phyloP scores from a whole-genome alignment of 441 rosid genomes.

The Gossypium schwendimanii region DNA sequence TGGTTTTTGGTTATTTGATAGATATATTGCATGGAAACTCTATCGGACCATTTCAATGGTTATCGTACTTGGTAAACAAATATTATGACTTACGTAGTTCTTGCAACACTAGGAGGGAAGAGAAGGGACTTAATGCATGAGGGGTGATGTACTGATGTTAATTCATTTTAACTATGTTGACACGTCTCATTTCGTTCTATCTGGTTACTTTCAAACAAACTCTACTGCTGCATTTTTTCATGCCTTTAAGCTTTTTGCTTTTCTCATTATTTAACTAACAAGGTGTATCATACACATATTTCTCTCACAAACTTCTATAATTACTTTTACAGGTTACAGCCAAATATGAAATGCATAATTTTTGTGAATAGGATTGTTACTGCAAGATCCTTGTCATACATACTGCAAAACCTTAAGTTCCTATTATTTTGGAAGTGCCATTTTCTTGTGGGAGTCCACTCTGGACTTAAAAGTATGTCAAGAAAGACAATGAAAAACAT shows the following conservation, averaged over 20 bases:
- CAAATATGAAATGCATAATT: conserved; percentile 78
- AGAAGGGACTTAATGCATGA: conserved; percentile 1
- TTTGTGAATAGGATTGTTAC: conserved; percentile 89
- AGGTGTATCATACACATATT: background rate
- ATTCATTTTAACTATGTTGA: background rate
- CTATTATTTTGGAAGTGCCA: conserved; percentile 80
- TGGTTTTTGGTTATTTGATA: conserved; percentile 6
- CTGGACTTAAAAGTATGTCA: conserved; percentile 77
- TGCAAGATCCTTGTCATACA: conserved; percentile 69
- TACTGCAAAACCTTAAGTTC: conserved; percentile 58
- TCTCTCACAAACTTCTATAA: conserved; percentile 17
- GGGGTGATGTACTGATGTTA: background rate
- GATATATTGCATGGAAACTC: conserved; percentile 2
- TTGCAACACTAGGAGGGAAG: conserved; percentile 3
- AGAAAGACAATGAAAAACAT: conserved; percentile 58
- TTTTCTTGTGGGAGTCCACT: conserved; percentile 85
- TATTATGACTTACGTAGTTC: background rate
- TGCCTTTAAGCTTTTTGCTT: background rate
- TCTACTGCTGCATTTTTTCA: background rate
- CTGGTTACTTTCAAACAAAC: background rate
- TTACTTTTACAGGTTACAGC: conserved; percentile 58
- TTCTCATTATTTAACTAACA: background rate
- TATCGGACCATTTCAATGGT: background rate
- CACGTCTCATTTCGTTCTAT: background rate
- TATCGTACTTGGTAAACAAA: background rate